These are phyloP conservation scores for Ustilago crameri DNA, from an alignment of 1,284 basidiomycete species.

Conservation along the genomic window DNA sequence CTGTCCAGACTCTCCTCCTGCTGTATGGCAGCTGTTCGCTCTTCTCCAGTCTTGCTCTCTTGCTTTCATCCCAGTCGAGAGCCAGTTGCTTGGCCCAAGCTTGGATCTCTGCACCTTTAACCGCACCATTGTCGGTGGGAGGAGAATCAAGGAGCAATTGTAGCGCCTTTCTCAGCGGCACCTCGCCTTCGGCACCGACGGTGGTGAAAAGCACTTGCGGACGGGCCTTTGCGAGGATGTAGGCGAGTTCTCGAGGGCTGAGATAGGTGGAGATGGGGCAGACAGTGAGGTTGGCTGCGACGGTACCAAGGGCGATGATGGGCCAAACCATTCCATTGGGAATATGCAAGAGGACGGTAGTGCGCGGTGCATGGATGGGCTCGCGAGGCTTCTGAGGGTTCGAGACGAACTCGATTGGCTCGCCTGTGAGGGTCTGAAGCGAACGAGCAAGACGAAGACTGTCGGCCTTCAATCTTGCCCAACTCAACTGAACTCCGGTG, in stretches of 20 bases:
- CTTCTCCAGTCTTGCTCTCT: slow-evolving; percentile 32
- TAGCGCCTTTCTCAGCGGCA: slow-evolving; percentile 53
- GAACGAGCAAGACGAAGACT: slow-evolving; percentile 51
- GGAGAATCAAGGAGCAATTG: slow-evolving; percentile 47
- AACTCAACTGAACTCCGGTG: slow-evolving; percentile 45
- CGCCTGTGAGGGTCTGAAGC: slow-evolving; percentile 37
- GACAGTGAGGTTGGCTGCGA: slow-evolving; percentile 58
- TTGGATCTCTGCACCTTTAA: slow-evolving; percentile 24
- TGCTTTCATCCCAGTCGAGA: slow-evolving; percentile 42
- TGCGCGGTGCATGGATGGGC: slow-evolving; percentile 52
- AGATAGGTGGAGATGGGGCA: slow-evolving; percentile 68
- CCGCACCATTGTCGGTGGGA: slow-evolving; percentile 33
- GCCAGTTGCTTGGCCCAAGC: slow-evolving; percentile 49
- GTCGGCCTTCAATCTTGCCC: slow-evolving; percentile 44
- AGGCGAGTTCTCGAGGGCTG: slow-evolving; percentile 67
- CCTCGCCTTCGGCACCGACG: slow-evolving; percentile 54
- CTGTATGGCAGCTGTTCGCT: slow-evolving; percentile 35
- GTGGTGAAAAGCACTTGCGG: slow-evolving; percentile 67
- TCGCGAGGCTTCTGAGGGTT: slow-evolving; percentile 13
- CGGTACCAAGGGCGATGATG: slow-evolving; percentile 65
- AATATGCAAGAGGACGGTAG: slow-evolving; percentile 68
- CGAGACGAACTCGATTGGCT: slow-evolving; percentile 23
- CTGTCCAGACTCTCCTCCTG: slow-evolving; percentile 47
- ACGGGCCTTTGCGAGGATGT: slow-evolving; percentile 67
- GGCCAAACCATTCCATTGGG: slow-evolving; percentile 68